Conservation (phyloP, 2,329 filamentous ascomycete genomes). For the Sporothrix luriei region DNA sequence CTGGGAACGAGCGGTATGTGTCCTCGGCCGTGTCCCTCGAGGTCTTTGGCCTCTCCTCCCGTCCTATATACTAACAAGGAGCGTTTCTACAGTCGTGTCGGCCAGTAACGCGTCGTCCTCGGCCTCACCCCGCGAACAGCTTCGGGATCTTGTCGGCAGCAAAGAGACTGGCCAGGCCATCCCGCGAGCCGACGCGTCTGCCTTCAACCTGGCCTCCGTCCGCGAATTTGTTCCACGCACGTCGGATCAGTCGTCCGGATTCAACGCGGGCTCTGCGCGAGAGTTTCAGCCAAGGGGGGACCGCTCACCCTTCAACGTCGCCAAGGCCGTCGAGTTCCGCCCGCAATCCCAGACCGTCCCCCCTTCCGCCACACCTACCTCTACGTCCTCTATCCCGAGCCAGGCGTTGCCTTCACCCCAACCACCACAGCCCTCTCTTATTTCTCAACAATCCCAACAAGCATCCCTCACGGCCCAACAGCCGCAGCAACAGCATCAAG, state of each 20-base stretch:
- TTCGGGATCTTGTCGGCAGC: constrained; percentile 18
- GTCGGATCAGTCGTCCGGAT: constrained; percentile 30
- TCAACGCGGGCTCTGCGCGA: constrained; percentile 30
- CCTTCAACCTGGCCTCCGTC: constrained; percentile 62
- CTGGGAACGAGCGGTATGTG: constrained; percentile 56
- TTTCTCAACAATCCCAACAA: constrained; percentile 24
- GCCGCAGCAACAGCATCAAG: constrained; percentile 24
- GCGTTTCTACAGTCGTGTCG: constrained; percentile 27
- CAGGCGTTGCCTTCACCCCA: constrained; percentile 30
- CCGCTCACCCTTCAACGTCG: constrained; percentile 36
- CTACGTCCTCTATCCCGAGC: constrained; percentile 26
- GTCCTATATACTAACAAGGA: background rate
- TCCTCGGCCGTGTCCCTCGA: background rate
- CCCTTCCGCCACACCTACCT: constrained; percentile 29
- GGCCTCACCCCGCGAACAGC: constrained; percentile 32
- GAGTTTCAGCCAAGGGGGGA: constrained; percentile 35
- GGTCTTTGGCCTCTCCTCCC: background rate
- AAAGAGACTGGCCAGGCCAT: constrained; percentile 28
- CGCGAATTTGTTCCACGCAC: constrained; percentile 44
- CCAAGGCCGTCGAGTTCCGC: constrained; percentile 36
- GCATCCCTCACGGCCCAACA: background rate
- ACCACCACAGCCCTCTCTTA: constrained; percentile 20
- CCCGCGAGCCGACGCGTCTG: constrained; percentile 30
- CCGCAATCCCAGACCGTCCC: constrained; percentile 33
- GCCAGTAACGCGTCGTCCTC: constrained; percentile 34